These are phyloP conservation scores for Phytopythium helicoides DNA, from an alignment of 352 stramenopile genomes.

Conservation along the genomic window DNA sequence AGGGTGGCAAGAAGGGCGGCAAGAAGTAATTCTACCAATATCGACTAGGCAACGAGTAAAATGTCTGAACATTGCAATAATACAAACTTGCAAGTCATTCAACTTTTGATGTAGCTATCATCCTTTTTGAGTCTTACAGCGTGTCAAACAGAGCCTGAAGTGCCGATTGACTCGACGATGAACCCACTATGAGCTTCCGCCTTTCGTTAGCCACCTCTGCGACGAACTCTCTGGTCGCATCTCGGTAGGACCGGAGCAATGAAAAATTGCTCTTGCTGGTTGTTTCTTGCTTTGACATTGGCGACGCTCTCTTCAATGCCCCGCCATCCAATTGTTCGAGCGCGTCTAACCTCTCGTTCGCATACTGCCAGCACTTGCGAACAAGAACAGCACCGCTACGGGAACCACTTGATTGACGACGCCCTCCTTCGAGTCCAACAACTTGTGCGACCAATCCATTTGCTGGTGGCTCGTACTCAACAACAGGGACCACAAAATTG, in stretches of 20 bases:
- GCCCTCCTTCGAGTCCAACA: constrained; percentile 5
- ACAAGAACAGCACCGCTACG: constrained; percentile 31
- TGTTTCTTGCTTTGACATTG: constrained; percentile 2
- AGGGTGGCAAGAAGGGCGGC: constrained; percentile 47
- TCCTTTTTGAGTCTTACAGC: constrained; percentile 13
- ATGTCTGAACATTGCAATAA: neutral
- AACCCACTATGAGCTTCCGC: constrained; percentile 9
- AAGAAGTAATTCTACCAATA: constrained; percentile 39
- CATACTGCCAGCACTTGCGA: constrained; percentile 37
- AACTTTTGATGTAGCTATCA: neutral
- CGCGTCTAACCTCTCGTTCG: constrained; percentile 3
- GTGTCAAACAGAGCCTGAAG: constrained; percentile 21
- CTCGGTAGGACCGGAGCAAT: constrained; percentile 9
- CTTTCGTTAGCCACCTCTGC: constrained; percentile 18
- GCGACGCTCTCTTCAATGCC: neutral
- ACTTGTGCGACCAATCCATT: too few relatives aligned
- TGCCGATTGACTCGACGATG: constrained; percentile 15
- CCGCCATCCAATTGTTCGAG: constrained; percentile 5
- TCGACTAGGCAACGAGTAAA: neutral
- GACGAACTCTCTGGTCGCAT: constrained; percentile 21
- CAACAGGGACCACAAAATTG: constrained; percentile 36
- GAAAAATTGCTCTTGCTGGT: constrained; percentile 1
- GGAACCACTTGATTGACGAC: constrained; percentile 2
- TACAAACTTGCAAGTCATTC: neutral
- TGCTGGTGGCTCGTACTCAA: constrained; percentile 20